Percentiles rank a stretch among this genome's conserved stretches.
These are phyloP conservation scores for Emmonsiellopsis sp. DNA, from an alignment of 2,329 filamentous ascomycete species.

Conservation along the genomic window DNA sequence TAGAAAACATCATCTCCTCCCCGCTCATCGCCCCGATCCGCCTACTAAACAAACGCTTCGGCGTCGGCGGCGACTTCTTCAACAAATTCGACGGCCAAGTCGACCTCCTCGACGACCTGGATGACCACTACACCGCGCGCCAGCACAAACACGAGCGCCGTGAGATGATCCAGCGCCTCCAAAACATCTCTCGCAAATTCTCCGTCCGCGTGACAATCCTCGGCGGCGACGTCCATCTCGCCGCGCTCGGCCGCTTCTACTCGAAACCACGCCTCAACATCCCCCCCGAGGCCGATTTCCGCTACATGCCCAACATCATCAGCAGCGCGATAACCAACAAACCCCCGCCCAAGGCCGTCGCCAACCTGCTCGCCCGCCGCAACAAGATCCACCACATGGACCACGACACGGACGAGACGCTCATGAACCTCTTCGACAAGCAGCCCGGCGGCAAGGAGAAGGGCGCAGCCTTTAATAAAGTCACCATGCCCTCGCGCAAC, in stretches of 20 bases:
- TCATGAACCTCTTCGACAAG: slow-evolving; percentile 54
- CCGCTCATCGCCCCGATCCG: slow-evolving; percentile 83
- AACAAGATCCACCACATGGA: slow-evolving; percentile 61
- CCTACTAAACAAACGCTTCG: slow-evolving; percentile 83
- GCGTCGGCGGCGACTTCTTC: slow-evolving; percentile 75
- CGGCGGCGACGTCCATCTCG: slow-evolving; percentile 56
- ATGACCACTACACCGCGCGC: slow-evolving; percentile 74
- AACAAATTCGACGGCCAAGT: slow-evolving; percentile 82
- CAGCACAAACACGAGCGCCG: slow-evolving; percentile 87
- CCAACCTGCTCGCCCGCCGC: slow-evolving; percentile 53
- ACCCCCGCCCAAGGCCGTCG: slow-evolving; percentile 55
- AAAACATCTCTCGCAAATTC: slow-evolving; percentile 49
- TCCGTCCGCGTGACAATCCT: slow-evolving; percentile 53
- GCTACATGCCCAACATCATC: slow-evolving; percentile 57
- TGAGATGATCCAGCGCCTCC: slow-evolving; percentile 56
- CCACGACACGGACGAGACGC: slow-evolving; percentile 54
- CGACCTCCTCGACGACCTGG: slow-evolving; percentile 56
- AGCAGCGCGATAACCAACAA: slow-evolving; percentile 61
- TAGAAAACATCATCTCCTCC: slow-evolving; percentile 83
- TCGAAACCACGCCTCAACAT: slow-evolving; percentile 50
- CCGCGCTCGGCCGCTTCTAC: slow-evolving; percentile 58
- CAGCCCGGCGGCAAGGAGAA: slow-evolving; percentile 51
- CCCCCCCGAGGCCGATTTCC: slow-evolving; percentile 48
- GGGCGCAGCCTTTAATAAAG: slow-evolving; percentile 65
- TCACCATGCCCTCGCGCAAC: slow-evolving; percentile 69